phyloP scores from a whole-genome alignment of 805 yeast genomes.

The Zygoascus bituminiphila region DNA sequence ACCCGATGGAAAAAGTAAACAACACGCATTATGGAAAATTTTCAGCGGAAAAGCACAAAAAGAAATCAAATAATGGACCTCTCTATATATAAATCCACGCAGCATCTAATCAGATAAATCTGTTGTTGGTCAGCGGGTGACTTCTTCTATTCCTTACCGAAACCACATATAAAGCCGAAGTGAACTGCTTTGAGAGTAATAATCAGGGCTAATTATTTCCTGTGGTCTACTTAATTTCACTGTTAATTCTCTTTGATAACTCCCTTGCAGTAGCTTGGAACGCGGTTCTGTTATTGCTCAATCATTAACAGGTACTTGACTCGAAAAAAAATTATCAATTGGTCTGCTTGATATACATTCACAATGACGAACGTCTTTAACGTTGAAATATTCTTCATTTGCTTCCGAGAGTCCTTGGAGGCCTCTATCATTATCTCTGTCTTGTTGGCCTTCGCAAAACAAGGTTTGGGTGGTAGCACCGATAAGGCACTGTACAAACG shows the following conservation, averaged over 20 bases:
- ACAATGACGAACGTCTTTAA: slow-evolving; percentile 44
- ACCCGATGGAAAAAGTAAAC: neutral
- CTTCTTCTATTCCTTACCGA: neutral
- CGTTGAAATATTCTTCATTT: slow-evolving; percentile 68
- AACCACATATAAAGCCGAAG: neutral
- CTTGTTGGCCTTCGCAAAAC: slow-evolving; percentile 81
- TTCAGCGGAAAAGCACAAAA: neutral
- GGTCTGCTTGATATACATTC: neutral
- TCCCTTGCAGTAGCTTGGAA: too few species aligned
- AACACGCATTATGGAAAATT: neutral
- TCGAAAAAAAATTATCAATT: too few species aligned
- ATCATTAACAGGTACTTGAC: neutral
- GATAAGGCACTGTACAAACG: slow-evolving; percentile 43
- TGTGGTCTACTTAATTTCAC: neutral
- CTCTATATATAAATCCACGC: neutral
- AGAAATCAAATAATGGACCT: neutral
- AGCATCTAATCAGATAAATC: neutral
- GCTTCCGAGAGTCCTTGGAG: slow-evolving; percentile 88
- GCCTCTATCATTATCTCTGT: slow-evolving; percentile 90
- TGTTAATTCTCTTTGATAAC: too few species aligned
- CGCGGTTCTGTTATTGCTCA: neutral
- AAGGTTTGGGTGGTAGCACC: slow-evolving; percentile 56
- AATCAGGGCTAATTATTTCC: neutral
- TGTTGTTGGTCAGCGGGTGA: neutral
- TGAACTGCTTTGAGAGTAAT: neutral